Conservation (phyloP, 2,329 filamentous ascomycete species). For the Didymella pomorum region DNA sequence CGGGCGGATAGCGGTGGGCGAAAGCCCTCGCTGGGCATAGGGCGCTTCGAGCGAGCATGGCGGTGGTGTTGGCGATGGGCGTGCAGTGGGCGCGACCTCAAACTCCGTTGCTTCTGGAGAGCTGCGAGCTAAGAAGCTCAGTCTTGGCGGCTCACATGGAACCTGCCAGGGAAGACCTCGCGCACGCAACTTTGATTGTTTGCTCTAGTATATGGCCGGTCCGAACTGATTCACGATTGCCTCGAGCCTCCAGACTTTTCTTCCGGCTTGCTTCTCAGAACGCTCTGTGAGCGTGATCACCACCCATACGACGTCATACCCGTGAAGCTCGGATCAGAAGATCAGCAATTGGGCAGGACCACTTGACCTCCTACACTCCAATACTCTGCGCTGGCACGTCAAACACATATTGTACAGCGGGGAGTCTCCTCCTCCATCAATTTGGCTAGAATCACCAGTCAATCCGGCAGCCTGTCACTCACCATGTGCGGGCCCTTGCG, state of each 20-base stretch:
- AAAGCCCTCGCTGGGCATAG: slow-evolving; percentile 45
- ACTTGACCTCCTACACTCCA: slow-evolving; percentile 9
- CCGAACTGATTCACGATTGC: too few species aligned
- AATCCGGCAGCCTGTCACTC: neutral
- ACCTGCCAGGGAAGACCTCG: too few species aligned
- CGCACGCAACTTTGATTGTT: too few species aligned
- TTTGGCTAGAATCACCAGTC: neutral
- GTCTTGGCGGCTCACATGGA: slow-evolving; percentile 14
- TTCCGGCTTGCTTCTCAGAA: too few species aligned
- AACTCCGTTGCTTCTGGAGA: slow-evolving; percentile 5
- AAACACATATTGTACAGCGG: neutral
- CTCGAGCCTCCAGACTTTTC: too few species aligned
- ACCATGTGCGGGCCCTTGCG: slow-evolving; percentile 17
- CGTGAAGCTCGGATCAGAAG: slow-evolving; percentile 9
- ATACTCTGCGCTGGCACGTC: neutral
- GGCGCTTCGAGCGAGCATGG: slow-evolving; percentile 44
- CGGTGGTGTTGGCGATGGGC: slow-evolving; percentile 17
- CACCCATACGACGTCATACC: slow-evolving; percentile 25
- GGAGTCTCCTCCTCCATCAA: neutral
- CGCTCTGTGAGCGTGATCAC: too few species aligned
- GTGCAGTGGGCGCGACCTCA: slow-evolving; percentile 1
- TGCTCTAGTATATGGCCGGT: too few species aligned
- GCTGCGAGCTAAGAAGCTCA: slow-evolving; percentile 16
- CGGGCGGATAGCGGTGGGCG: slow-evolving; percentile 38
- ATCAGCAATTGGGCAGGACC: slow-evolving; percentile 12